Evolutionary conservation across 2,329 filamentous ascomycete species (phyloP), one percentile per base, ranked within the genome.

Genomic region (Colletotrichum incanum): DNA sequence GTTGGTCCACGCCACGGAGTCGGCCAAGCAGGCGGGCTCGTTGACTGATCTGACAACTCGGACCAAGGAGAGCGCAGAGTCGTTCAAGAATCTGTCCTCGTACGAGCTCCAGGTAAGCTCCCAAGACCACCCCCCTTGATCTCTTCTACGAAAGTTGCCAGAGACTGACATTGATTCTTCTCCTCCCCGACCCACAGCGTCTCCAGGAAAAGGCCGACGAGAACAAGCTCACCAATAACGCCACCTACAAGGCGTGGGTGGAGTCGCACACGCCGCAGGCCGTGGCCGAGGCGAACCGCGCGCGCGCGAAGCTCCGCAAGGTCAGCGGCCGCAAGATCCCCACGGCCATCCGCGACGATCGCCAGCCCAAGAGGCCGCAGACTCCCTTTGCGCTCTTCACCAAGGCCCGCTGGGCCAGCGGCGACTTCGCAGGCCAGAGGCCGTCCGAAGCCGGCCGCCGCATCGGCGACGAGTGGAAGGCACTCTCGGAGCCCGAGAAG

Each of bases 171-270:
- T 43, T 26, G 50, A 50, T 67, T 20, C 20, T 11, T 31, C 7
- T 8, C 26, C 41, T 7, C 7, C 31, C n/a, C 26, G 56, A 31
- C 34, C 23, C 11, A 31, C 65, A 87, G 85, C 78, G 75, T 50
- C 79, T 88, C 34, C 50, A 78, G n/a, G 74, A 77, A 28, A 76
- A 49, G 16, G 81, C 78, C 37, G 67, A 78, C 2, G 74, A 82
- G 74, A 89, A 89, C 80, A 80, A 79, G 59, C 74, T 76, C 26
- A 72, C 75, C 75, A 88, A 88, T 76, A 75, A 78, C 11, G 81
- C 78, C 11, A 75, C 78, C 23, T 81, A 82, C 76, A 83, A 85
- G 79, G 79, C 81, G 20, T 90, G 88, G 88, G 78, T 90, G n/a
- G 80, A 85, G 71, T 80, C 78, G 37, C 77, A 85, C 75, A 78